Conservation (phyloP, 176 grass and related monocot genomes). For the Aegilops sharonensis region DNA sequence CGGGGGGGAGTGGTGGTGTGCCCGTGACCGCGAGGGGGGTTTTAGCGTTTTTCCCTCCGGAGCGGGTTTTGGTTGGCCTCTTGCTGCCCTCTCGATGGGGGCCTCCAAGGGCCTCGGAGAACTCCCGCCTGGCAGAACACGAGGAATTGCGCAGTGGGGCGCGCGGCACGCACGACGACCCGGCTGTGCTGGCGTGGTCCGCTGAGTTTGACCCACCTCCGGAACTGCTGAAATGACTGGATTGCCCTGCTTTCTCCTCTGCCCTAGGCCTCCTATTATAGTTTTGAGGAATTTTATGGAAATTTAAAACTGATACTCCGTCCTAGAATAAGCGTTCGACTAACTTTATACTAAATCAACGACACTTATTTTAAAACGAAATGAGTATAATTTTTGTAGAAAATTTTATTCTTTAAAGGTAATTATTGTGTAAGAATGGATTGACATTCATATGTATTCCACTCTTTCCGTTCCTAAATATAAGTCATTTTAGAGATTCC, state of each 20-base stretch:
- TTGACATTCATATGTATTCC: no score
- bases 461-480: no score
- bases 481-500: no score
- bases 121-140: neutral
- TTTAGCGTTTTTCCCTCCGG: neutral
- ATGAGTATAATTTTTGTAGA: no score
- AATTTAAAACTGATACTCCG: no score
- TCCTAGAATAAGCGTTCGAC: no score
- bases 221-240: neutral
- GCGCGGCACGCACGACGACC: neutral
- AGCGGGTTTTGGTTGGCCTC: neutral
- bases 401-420: no score
- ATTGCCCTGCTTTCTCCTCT: neutral
- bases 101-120: neutral
- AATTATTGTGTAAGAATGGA: no score
- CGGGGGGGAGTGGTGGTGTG: constrained; percentile 1
- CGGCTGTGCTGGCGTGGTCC: neutral
- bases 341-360: no score
- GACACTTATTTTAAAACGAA: no score
- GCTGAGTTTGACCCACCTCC: neutral
- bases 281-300: no score
- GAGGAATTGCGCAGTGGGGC: neutral
- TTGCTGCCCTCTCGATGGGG: neutral
- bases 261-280: no score
- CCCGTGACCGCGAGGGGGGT: constrained; percentile 17